These are phyloP conservation scores for Colletotrichum ledebouriae DNA, from an alignment of 2,329 filamentous ascomycete genomes.

Conservation along the genomic window DNA sequence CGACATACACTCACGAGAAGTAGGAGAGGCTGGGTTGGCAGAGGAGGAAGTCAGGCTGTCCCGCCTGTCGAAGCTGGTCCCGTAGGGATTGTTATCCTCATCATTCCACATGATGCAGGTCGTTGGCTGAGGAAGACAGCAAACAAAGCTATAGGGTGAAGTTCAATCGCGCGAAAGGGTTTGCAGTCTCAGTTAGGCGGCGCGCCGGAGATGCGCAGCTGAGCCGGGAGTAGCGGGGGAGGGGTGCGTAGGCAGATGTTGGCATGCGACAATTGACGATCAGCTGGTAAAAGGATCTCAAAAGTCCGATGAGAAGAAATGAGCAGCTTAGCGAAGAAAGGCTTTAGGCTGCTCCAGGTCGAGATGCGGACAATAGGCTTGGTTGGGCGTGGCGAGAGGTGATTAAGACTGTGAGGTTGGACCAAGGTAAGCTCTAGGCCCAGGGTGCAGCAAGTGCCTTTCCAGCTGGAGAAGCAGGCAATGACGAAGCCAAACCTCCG, in stretches of 20 bases:
- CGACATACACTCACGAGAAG: conserved; percentile 60
- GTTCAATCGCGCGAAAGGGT: conserved; percentile 30
- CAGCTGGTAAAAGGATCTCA: background rate
- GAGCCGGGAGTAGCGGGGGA: conserved; percentile 40
- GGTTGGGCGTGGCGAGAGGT: conserved; percentile 33
- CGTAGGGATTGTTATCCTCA: conserved; percentile 98
- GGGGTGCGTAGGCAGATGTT: conserved; percentile 33
- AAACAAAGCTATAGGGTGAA: conserved; percentile 34
- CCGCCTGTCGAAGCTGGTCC: conserved; percentile 87
- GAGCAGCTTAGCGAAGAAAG: background rate
- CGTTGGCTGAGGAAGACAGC: background rate
- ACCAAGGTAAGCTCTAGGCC: conserved; percentile 39
- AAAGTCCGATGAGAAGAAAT: background rate
- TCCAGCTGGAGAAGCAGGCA: conserved; percentile 36
- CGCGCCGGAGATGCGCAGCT: conserved; percentile 40
- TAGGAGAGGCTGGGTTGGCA: conserved; percentile 74
- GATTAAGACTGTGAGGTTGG: conserved; percentile 37
- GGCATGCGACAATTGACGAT: conserved; percentile 26
- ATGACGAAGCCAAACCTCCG: conserved; percentile 41
- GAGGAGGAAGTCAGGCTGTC: conserved; percentile 81
- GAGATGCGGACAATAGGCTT: conserved; percentile 27
- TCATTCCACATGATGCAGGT: conserved; percentile 90
- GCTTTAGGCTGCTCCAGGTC: background rate
- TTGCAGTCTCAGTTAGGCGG: conserved; percentile 37
- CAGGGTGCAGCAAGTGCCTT: conserved; percentile 37